These are phyloP conservation scores for Cyclotella baltica DNA, from an alignment of 108 stramenopile genomes.

Conservation along the genomic window DNA sequence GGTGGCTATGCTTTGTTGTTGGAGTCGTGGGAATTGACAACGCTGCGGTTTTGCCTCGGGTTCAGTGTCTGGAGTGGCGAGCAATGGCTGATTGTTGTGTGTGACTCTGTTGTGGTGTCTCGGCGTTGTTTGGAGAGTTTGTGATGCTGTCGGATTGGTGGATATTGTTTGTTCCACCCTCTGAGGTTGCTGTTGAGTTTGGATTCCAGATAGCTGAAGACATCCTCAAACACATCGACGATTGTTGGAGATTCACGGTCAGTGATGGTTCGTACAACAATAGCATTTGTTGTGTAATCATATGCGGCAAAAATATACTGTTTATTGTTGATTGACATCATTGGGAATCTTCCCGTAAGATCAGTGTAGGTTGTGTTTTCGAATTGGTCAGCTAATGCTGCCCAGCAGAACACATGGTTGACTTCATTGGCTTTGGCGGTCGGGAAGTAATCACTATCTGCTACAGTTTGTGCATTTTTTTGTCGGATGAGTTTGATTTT, in stretches of 20 bases:
- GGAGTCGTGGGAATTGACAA: neutral
- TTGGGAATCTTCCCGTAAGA: conserved; percentile 46
- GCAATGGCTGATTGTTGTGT: conserved; percentile 7
- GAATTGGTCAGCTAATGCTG: conserved; percentile 14
- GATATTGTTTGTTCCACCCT: conserved; percentile 2
- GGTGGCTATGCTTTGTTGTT: neutral
- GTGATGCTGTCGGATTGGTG: conserved; percentile 4
- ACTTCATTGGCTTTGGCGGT: neutral
- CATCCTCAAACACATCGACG: conserved; percentile 10
- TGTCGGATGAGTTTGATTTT: no score
- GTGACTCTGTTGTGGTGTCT: neutral
- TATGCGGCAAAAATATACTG: conserved; percentile 52
- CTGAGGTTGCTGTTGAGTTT: conserved; percentile 8
- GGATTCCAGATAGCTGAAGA: conserved; percentile 20
- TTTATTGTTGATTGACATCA: conserved; percentile 29
- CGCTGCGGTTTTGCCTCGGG: neutral
- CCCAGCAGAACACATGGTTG: conserved; percentile 19
- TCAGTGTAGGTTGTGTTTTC: conserved; percentile 13
- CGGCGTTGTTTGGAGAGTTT: neutral
- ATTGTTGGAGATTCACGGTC: neutral
- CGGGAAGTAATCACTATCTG: neutral
- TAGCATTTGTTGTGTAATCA: conserved; percentile 53
- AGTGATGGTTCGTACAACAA: conserved; percentile 33
- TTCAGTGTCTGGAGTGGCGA: no score
- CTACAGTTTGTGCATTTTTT: neutral